Evolutionary conservation across 495 filamentous ascomycete species (phyloP).

Genomic region (Neurospora cerealis): DNA sequence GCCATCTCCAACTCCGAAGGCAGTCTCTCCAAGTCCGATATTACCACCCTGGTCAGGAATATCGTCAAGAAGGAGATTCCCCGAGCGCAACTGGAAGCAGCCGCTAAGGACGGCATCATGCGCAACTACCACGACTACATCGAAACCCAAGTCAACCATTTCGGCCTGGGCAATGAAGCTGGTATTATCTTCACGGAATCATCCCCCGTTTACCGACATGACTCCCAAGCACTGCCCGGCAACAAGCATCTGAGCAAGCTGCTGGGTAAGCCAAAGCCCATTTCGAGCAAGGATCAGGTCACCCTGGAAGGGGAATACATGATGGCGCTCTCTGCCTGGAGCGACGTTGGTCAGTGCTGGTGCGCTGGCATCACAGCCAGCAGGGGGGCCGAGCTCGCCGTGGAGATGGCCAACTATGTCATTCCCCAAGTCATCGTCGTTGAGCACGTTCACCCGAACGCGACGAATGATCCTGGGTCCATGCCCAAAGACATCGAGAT

Average conservation of each 20-base stretch:
- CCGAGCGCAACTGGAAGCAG: conserved; percentile 25
- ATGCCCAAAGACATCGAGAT: conserved; percentile 54
- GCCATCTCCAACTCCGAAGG: background rate
- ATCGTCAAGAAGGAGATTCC: conserved; percentile 26
- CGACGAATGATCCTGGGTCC: conserved; percentile 41
- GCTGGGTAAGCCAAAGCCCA: background rate
- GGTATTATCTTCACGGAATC: background rate
- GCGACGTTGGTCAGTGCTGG: conserved; percentile 59
- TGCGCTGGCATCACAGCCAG: conserved; percentile 36
- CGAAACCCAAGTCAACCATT: conserved; percentile 30
- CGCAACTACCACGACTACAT: conserved; percentile 20
- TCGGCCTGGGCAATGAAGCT: conserved; percentile 27
- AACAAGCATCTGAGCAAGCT: background rate
- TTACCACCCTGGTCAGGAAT: conserved; percentile 22
- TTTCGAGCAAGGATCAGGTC: background rate
- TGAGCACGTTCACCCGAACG: conserved; percentile 49
- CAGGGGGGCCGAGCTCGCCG: conserved; percentile 31
- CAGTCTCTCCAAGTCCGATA: conserved; percentile 21
- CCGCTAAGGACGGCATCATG: conserved; percentile 18
- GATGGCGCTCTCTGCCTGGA: conserved; percentile 44
- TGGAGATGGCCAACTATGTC: conserved; percentile 36
- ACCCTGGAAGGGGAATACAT: background rate
- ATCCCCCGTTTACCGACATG: background rate
- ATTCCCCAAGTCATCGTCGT: conserved; percentile 48
- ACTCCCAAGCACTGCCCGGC: background rate